phyloP scores from a whole-genome alignment of 2,329 filamentous ascomycete species.

The Clarireedia paspali region DNA sequence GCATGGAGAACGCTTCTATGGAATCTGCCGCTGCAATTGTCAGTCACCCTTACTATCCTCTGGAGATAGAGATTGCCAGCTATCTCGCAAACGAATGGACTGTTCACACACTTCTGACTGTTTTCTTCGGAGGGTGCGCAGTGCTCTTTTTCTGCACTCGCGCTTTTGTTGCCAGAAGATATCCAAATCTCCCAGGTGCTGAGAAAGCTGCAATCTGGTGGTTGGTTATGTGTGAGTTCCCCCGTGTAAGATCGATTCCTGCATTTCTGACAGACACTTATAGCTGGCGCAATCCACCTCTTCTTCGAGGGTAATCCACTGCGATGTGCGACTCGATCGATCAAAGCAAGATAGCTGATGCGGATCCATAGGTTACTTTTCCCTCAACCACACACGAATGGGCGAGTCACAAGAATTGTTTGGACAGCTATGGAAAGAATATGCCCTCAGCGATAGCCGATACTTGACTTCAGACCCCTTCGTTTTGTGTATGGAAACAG shows the following conservation, averaged over 20 bases:
- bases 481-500: conserved; percentile 47
- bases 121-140: conserved; percentile 50
- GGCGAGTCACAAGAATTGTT: conserved; percentile 36
- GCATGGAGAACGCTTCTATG: conserved; percentile 17
- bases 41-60: conserved; percentile 64
- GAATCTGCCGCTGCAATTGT: conserved; percentile 14
- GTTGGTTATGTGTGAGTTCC: conserved; percentile 62
- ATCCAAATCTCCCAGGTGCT: conserved; percentile 42
- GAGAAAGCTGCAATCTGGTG: conserved; percentile 60
- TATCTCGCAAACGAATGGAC: conserved; percentile 61
- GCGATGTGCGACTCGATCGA: neutral
- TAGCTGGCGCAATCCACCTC: conserved; percentile 27
- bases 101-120: conserved; percentile 48
- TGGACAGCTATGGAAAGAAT: conserved; percentile 51
- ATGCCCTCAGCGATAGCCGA: conserved; percentile 48
- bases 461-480: conserved; percentile 47
- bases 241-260: neutral
- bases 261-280: neutral
- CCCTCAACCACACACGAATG: conserved; percentile 36
- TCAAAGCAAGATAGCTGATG: neutral
- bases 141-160: conserved; percentile 51
- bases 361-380: conserved; percentile 36
- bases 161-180: conserved; percentile 41
- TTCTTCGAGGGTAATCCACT: conserved; percentile 28
- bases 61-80: conserved; percentile 50